Evolutionary conservation across 257 asterid species (phyloP).

Genomic region (Rubia yunnanensis): DNA sequence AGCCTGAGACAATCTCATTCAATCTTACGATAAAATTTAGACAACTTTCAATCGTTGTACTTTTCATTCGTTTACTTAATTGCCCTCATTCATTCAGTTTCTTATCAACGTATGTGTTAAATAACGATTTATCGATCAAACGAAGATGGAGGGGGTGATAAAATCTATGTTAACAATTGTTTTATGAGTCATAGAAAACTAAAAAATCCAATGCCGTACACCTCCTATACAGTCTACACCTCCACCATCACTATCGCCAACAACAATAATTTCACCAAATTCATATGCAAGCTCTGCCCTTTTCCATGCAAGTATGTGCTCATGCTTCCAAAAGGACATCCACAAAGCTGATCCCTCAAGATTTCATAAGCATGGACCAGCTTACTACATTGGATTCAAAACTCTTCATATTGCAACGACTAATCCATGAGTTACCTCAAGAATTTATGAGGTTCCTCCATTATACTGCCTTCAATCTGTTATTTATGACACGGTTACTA

Average conservation of each 20-base stretch:
- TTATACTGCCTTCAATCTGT: background rate
- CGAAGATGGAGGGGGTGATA: no score
- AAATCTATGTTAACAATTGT: background rate
- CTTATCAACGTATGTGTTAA: no score
- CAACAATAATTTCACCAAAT: background rate
- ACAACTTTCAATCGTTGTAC: conserved; percentile 14
- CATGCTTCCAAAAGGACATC: background rate
- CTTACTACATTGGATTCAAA: background rate
- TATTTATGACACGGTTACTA: no score
- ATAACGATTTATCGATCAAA: no score
- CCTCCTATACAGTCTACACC: conserved; percentile 33
- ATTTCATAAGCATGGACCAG: background rate
- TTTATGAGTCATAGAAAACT: conserved; percentile 11
- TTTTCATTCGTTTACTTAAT: no score
- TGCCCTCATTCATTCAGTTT: no score
- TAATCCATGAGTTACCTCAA: background rate
- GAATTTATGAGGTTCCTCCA: no score
- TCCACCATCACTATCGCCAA: conserved; percentile 26
- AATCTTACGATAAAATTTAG: background rate
- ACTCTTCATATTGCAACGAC: background rate
- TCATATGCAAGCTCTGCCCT: background rate
- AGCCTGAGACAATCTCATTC: no score
- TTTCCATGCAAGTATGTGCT: background rate
- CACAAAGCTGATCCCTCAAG: background rate
- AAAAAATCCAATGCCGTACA: conserved; percentile 26